Base-by-base conservation (phyloP, 1,139 yeast genomes). In the Yamadazyma dushanensis region DNA sequence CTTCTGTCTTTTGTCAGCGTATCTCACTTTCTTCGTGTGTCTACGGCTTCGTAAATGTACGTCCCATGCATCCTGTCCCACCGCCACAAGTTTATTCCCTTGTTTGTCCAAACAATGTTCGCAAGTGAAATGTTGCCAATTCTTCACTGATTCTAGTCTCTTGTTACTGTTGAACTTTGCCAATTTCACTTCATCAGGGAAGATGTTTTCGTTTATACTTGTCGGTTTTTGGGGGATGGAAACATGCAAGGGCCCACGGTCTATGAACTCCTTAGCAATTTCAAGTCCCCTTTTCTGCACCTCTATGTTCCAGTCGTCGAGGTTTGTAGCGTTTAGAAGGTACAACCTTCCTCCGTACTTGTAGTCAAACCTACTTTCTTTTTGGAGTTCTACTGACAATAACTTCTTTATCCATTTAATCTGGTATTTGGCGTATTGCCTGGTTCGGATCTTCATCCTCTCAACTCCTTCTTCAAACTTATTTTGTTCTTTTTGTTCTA, bases 381-480 rank as follows among this genome's bases (percentile, higher is more conserved):
- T 70, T 9, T 63, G 59, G 16, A 84, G 61, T 54, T 84, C 89
- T 1, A 82, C 78, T 3, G 81, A 70, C 21, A 92, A 63, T 39
- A 82, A 68, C 48, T 84, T 86, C 35, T 73, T 73, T 42, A 92
- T 90, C 97, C 97, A 92, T 56, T 89, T 89, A n/a, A 89, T 79
- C 55, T 92, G 99, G 45, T 76, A 77, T 44, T 83, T 82, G 2
- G 97, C 96, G 56, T 92, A 92, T 51, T 83, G 87, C 37, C 96
- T 63, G 0, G 99, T 92, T 29, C 86, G 70, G 2, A 78, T 66
- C 56, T 92, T 89, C 97, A 92, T 92, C 20, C 77, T 66, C 11
- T 79, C 84, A 2, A 84, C 64, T 7, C 94, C 80, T 5, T 62
- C 60, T 1, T 51, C 51, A 38, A 80, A 68, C 11, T 18, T 13